A percentile compares a stretch with the other conserved stretches of the same genome.
Evolutionary conservation across 352 stramenopile genomes (phyloP).

Genomic region (Phytophthora boehmeriae): DNA sequence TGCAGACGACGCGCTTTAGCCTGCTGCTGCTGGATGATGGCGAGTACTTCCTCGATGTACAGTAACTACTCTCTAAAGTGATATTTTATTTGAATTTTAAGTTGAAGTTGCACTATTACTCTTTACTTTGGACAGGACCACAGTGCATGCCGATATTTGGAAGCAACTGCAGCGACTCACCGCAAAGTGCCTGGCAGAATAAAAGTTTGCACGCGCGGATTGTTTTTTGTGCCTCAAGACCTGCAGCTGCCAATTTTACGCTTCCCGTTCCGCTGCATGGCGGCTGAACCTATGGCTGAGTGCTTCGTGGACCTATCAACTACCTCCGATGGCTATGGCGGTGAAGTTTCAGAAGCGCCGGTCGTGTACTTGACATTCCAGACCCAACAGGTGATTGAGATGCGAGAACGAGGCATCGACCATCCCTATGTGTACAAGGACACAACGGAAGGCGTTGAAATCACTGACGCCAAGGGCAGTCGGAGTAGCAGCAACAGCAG

Average conservation of each 20-base stretch:
- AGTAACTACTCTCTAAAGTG: slow-evolving; percentile 18
- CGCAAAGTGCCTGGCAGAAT: slow-evolving; percentile 65
- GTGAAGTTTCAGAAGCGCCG: slow-evolving; percentile 1
- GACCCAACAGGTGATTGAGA: slow-evolving; percentile 63
- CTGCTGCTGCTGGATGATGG: slow-evolving; percentile 92
- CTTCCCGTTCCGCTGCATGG: slow-evolving; percentile 81
- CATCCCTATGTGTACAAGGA: slow-evolving; percentile 66
- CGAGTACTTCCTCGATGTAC: slow-evolving; percentile 91
- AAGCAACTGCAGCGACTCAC: slow-evolving; percentile 34
- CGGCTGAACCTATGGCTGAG: slow-evolving; percentile 49
- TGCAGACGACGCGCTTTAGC: slow-evolving; percentile 78
- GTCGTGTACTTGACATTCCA: slow-evolving; percentile 66
- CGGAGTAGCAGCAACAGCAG: slow-evolving; percentile 15
- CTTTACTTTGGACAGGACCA: no score
- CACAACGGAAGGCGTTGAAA: slow-evolving; percentile 15
- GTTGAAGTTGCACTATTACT: no score
- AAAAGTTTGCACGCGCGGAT: slow-evolving; percentile 87
- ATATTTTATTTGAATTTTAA: slow-evolving; percentile 8
- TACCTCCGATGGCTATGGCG: not conserved
- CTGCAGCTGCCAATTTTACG: slow-evolving; percentile 71
- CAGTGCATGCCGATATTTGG: slow-evolving; percentile 64
- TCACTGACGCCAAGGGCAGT: slow-evolving; percentile 1
- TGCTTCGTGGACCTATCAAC: slow-evolving; percentile 42
- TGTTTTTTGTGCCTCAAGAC: slow-evolving; percentile 91
- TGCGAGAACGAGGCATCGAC: slow-evolving; percentile 76